Evolutionary conservation across 495 filamentous ascomycete species (phyloP).

Genomic region (Hypoxylon cercidicola): DNA sequence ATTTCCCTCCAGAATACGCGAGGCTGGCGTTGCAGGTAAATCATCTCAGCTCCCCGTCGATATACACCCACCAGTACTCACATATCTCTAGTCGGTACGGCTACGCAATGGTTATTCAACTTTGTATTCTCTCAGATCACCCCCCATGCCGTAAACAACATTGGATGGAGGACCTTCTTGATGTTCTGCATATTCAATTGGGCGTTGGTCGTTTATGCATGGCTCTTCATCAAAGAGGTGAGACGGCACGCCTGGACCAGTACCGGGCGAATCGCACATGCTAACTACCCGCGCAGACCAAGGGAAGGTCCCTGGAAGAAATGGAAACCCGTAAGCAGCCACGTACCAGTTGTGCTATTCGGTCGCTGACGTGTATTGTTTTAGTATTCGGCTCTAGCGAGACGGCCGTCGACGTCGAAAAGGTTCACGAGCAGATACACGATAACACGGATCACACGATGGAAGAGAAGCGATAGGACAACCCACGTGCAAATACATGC

Average conservation of each 20-base stretch:
- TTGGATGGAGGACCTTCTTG: conserved; percentile 63
- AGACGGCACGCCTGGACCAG: conserved; percentile 11
- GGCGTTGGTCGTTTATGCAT: conserved; percentile 55
- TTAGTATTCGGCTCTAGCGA: conserved; percentile 37
- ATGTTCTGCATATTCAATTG: conserved; percentile 67
- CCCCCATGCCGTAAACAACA: conserved; percentile 61
- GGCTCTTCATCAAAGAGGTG: conserved; percentile 59
- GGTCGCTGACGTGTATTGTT: conserved; percentile 1
- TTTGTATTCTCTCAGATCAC: conserved; percentile 65
- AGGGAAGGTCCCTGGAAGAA: conserved; percentile 39
- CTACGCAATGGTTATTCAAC: conserved; percentile 67
- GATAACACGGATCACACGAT: conserved; percentile 1
- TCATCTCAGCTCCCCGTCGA: neutral
- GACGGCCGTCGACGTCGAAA: conserved; percentile 29
- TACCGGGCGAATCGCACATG: neutral
- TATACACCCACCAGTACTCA: neutral
- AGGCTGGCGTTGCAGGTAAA: conserved; percentile 53
- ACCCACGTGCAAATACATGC: neutral
- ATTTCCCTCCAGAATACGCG: conserved; percentile 62
- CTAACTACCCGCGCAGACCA: conserved; percentile 30
- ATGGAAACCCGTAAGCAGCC: conserved; percentile 37
- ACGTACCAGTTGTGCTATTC: neutral
- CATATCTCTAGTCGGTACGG: conserved; percentile 47
- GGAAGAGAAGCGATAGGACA: conserved; percentile 5
- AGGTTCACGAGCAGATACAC: conserved; percentile 5